Evolutionary conservation across 2,329 filamentous ascomycete species (phyloP), one percentile per base, ranked within the genome.

Genomic region (Annulohypoxylon truncatum): DNA sequence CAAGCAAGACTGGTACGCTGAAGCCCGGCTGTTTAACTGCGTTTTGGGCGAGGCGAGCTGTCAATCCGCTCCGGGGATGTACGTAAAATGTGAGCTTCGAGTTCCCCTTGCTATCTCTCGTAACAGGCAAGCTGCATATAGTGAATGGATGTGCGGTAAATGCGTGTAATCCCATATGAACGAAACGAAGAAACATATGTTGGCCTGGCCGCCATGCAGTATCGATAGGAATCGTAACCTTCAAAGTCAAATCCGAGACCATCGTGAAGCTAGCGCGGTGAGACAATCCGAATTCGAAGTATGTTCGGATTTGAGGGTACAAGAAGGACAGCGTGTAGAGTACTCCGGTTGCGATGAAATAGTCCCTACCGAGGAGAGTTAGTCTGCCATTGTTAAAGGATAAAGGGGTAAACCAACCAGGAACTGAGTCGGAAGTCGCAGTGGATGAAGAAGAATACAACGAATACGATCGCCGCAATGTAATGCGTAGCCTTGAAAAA

Each of bases 371-470:
- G 22, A 38, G 2, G 9, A 22, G 50, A 9, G 24, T 61, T 10
- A 55, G 26, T 12, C n/a, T 50, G 55, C 68, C 24, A 9, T 47
- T 5, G 38, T 44, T 33, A 20, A 12, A 5, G 48, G 44, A 31
- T 26, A 26, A 26, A 24, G 51, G 8, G 26, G 12, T 28, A 3
- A 2, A 64, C 72, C 35, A 72, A 83, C 83, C 84, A 88, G 1
- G 85, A 87, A 1, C 83, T 81, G 10, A 89, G 77, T 0, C 78
- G 80, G 73, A 82, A 84, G 72, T 85, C 82, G 72, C 87, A 89
- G 75, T 89, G 87, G 54, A 87, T 79, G 76, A 89, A 89, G 75
- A 89, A 84, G 71, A 87, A 86, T 7, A 89, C 52, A 15, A 88
- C 77, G 69, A 89, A 89, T 1, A 87, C 69, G 2, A 85, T 67